Evolutionary conservation across 2,329 filamentous ascomycete species (phyloP).

Genomic region (Plectosphaerella sp.): DNA sequence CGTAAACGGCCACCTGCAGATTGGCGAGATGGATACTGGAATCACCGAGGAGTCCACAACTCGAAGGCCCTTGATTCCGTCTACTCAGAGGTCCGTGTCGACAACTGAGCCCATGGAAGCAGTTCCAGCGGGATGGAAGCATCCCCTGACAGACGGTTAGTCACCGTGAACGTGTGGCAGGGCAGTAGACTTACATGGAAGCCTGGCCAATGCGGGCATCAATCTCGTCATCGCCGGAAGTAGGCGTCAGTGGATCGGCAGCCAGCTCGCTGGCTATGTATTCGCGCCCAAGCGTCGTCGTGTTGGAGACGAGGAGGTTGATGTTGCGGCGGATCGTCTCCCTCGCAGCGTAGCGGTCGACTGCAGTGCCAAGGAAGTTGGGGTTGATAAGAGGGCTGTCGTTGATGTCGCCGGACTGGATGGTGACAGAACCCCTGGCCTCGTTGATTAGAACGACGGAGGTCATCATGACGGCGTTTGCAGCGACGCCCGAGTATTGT

Average conservation of each 20-base stretch:
- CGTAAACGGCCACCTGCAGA: constrained; percentile 19
- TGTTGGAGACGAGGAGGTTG: constrained; percentile 12
- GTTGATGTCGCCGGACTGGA: constrained; percentile 11
- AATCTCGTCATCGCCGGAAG: constrained; percentile 5
- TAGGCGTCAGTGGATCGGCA: background rate
- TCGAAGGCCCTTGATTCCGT: constrained; percentile 45
- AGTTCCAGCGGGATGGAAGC: constrained; percentile 19
- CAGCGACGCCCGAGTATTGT: constrained; percentile 12
- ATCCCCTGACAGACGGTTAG: background rate
- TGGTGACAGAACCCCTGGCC: constrained; percentile 20
- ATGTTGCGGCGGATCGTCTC: constrained; percentile 18
- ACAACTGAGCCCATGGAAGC: constrained; percentile 38
- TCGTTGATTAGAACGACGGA: constrained; percentile 18
- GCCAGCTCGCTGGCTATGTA: background rate
- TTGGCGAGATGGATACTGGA: constrained; percentile 27
- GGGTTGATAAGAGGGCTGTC: constrained; percentile 20
- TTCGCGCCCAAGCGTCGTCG: constrained; percentile 7
- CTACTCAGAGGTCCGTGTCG: constrained; percentile 50
- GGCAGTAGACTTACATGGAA: background rate
- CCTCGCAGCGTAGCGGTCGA: constrained; percentile 22
- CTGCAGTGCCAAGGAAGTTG: constrained; percentile 22
- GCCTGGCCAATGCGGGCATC: background rate
- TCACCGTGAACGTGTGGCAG: background rate
- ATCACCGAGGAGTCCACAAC: constrained; percentile 57
- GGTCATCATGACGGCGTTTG: constrained; percentile 7